These are phyloP conservation scores for Sordariomycetes sp. DNA, from an alignment of 2,329 filamentous ascomycete species.

Conservation along the genomic window DNA sequence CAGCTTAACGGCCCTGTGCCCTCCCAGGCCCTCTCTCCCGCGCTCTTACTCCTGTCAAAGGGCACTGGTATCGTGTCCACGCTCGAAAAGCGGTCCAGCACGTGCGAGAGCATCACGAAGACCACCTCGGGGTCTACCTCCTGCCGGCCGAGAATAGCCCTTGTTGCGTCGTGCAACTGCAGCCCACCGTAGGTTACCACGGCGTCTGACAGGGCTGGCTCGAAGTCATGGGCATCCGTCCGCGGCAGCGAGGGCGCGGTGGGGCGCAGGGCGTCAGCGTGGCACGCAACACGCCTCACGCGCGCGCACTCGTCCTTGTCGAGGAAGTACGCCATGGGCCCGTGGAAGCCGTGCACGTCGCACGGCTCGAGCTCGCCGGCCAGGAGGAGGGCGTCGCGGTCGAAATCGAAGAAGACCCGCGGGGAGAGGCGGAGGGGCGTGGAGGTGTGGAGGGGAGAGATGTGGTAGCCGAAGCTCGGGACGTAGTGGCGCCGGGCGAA, in stretches of 20 bases:
- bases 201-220: too few relatives aligned
- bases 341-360: constrained; percentile 33
- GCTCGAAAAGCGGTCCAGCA: constrained; percentile 31
- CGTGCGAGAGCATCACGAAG: constrained; percentile 35
- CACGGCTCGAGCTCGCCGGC: constrained; percentile 36
- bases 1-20: background rate
- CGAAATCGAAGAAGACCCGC: constrained; percentile 36
- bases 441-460: constrained; percentile 26
- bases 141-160: background rate
- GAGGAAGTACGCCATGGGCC: constrained; percentile 37
- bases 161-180: too few relatives aligned
- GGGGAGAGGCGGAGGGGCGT: constrained; percentile 22
- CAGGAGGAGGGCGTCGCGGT: constrained; percentile 33
- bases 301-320: constrained; percentile 27
- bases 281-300: constrained; percentile 30
- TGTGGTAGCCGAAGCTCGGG: constrained; percentile 33
- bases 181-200: too few relatives aligned
- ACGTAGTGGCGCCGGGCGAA: constrained; percentile 32
- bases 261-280: constrained; percentile 18
- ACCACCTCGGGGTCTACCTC: constrained; percentile 22
- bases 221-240: too few relatives aligned
- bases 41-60: constrained; percentile 11
- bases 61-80: constrained; percentile 26
- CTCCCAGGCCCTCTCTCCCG: constrained; percentile 4
- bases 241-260: background rate